Percentiles rank a stretch among this genome's conserved stretches.
These are phyloP conservation scores for Xylaria sp. DNA, from an alignment of 2,329 filamentous ascomycete genomes.

Conservation along the genomic window DNA sequence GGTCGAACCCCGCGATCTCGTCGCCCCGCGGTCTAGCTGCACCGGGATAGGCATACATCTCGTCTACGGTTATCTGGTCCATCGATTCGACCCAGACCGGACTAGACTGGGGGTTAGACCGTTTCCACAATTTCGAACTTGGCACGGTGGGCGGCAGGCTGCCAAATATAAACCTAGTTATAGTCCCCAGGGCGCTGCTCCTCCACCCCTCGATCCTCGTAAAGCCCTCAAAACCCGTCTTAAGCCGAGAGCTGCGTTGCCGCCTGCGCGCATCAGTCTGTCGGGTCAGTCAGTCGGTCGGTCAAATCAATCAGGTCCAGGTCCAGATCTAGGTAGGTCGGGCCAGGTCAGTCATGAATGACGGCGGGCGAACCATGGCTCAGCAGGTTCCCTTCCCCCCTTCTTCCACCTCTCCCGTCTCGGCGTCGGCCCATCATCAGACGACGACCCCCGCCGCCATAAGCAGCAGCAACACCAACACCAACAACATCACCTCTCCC, in stretches of 20 bases:
- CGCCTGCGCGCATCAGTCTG: constrained; percentile 1
- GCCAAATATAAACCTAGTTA: constrained; percentile 35
- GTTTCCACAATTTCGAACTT: constrained; percentile 32
- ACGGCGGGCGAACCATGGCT: constrained; percentile 30
- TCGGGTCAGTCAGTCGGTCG: not conserved
- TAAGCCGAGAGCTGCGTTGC: constrained; percentile 47
- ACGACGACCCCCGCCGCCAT: not conserved
- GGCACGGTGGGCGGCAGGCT: constrained; percentile 18
- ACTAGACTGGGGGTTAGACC: not conserved
- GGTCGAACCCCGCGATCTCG: not conserved
- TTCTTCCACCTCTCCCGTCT: constrained; percentile 10
- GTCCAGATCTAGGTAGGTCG: not conserved
- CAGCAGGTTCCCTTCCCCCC: constrained; percentile 30
- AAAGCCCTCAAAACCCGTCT: constrained; percentile 51
- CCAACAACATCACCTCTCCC: constrained; percentile 13
- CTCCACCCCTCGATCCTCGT: constrained; percentile 36
- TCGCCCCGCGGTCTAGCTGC: constrained; percentile 10
- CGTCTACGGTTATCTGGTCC: too few relatives aligned
- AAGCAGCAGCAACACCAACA: not conserved
- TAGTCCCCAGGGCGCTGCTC: constrained; percentile 30
- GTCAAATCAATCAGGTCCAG: too few relatives aligned
- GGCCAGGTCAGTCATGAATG: constrained; percentile 3
- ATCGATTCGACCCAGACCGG: not conserved
- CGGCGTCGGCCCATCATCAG: constrained; percentile 21
- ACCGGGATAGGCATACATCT: not conserved